Conservation (phyloP, 768 basidiomycete genomes). For the Guyanaporus albipodus region DNA sequence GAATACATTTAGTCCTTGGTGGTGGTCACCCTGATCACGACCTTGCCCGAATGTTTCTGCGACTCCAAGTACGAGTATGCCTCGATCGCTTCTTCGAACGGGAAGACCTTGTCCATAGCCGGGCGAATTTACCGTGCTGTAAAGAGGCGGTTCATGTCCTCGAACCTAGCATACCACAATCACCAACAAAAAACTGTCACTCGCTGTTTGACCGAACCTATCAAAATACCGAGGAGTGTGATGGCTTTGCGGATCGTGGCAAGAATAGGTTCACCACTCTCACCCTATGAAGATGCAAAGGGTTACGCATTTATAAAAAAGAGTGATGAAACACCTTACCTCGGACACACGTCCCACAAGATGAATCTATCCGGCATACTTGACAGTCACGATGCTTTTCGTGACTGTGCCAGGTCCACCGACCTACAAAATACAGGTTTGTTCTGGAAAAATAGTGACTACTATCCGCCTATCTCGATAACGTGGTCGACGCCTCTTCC, state of each 20-base stretch:
- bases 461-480: constrained; percentile 16
- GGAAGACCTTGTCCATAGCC: constrained; percentile 54
- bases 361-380: constrained; percentile 43
- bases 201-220: constrained; percentile 58
- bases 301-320: no score
- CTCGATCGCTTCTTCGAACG: constrained; percentile 47
- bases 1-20: background rate
- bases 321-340: constrained; percentile 21
- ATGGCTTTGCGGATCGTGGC: constrained; percentile 38
- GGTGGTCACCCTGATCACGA: constrained; percentile 43
- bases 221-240: constrained; percentile 47
- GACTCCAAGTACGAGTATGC: constrained; percentile 52
- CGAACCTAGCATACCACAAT: constrained; percentile 36
- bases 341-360: constrained; percentile 50
- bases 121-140: constrained; percentile 44
- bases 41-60: constrained; percentile 59
- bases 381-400: constrained; percentile 39
- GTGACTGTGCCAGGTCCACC: constrained; percentile 50
- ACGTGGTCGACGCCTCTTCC: constrained; percentile 35
- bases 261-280: constrained; percentile 30
- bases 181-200: constrained; percentile 14
- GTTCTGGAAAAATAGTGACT: background rate
- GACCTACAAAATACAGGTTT: constrained; percentile 34
- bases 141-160: constrained; percentile 49
- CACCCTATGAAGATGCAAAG: constrained; percentile 11